These are phyloP conservation scores for Phoma herbarum DNA, from an alignment of 2,329 filamentous ascomycete species.

Conservation along the genomic window DNA sequence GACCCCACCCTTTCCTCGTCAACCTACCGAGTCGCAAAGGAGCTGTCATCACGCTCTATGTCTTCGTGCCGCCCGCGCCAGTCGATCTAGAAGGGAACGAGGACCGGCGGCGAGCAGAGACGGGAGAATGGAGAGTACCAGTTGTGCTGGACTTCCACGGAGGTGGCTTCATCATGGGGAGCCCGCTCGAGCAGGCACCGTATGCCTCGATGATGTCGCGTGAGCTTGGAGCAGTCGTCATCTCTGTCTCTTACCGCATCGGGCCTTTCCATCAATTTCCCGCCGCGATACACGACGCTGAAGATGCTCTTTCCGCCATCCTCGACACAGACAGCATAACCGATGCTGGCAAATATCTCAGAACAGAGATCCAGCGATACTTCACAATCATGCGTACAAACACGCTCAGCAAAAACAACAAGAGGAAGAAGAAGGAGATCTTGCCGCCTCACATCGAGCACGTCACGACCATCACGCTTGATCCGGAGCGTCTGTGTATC, in stretches of 20 bases:
- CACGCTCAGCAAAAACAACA: conserved; percentile 22
- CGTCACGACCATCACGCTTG: conserved; percentile 44
- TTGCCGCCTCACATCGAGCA: conserved; percentile 28
- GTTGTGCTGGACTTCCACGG: conserved; percentile 56
- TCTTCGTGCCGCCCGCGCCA: conserved; percentile 53
- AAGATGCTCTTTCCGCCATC: conserved; percentile 56
- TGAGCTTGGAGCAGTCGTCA: conserved; percentile 54
- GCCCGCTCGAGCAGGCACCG: conserved; percentile 56
- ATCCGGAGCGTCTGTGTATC: conserved; percentile 52
- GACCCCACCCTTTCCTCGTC: conserved; percentile 54
- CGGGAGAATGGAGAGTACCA: conserved; percentile 48
- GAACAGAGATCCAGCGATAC: conserved; percentile 47
- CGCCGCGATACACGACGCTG: conserved; percentile 58
- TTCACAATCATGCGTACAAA: conserved; percentile 39
- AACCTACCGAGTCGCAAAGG: conserved; percentile 52
- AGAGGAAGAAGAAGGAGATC: conserved; percentile 28
- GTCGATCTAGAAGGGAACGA: conserved; percentile 39
- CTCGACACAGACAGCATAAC: conserved; percentile 48
- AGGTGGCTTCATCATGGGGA: conserved; percentile 56
- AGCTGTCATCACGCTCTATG: conserved; percentile 51
- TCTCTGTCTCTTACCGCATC: conserved; percentile 60
- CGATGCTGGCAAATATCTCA: conserved; percentile 45
- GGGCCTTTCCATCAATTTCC: conserved; percentile 59
- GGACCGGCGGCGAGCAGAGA: conserved; percentile 26
- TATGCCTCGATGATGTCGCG: conserved; percentile 58